Base-by-base conservation (phyloP, 148 eudicot species). In the Chenopodium album region DNA sequence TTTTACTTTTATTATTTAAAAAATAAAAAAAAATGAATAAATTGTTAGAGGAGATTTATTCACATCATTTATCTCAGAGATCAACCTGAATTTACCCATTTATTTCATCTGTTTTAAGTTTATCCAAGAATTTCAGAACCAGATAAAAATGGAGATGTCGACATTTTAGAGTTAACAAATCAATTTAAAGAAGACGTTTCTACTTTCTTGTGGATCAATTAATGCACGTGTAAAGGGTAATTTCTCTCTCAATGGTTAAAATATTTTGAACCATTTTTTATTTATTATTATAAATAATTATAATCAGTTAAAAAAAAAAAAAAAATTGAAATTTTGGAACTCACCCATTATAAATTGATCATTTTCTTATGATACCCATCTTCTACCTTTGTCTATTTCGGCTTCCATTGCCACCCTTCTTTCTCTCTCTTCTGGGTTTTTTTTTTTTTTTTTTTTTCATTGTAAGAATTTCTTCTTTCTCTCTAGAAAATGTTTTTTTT, bases 391-490 rank as follows among this genome's bases (percentile, higher is more conserved):
- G 69, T 80, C 89, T 56, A 47, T 79, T 85, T 86, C 76, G 46
- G 79, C 84, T 84, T 67, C 73, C 86, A 80, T 85, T 85, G 83
- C 79, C 90, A 80, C 81, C 81, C 77, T 71, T 17, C 54, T 13
- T 31, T 20, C 67, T 60, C 70, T 73, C 73, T 32, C 20, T 10
- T 59, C 19, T 32, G 44, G 37, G 52, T 29, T 71, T 76, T 62
- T 71, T 23, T 23, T 23, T 76, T 62, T 71, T 65, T 73, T 76
- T 62, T 74, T 31, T 31, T 31, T 31, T 65, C 73, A 82, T 78
- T 89, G 93, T 90, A 88, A 93, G 90, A 74, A 60, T 68, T 44
- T 82, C 77, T 81, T 79, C 77, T 71, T 44, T 79, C 75, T 81
- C 81, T 73, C 60, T 32, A 9, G 0, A 74, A 64, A 20, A 73